phyloP scores from a whole-genome alignment of 148 eudicot species.

The Selenicereus undatus region DNA sequence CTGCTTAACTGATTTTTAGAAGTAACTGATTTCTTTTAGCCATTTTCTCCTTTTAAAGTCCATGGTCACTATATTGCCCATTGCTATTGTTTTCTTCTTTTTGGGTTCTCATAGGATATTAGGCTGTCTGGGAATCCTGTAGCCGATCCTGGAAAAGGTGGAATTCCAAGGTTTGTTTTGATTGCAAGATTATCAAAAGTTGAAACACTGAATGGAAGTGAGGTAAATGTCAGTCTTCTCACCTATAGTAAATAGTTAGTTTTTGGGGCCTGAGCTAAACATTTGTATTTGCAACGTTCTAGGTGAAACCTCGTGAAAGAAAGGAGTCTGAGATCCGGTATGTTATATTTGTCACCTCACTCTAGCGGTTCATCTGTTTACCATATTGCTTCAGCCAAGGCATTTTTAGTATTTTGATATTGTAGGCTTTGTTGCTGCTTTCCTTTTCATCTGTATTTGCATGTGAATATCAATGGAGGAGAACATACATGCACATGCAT shows the following conservation, averaged over 20 bases:
- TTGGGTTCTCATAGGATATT: conserved; percentile 46
- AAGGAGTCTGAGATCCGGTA: conserved; percentile 97
- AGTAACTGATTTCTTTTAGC: too few species aligned
- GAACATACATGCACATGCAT: neutral
- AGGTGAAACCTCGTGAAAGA: conserved; percentile 79
- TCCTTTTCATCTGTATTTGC: neutral
- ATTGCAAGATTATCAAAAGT: conserved; percentile 80
- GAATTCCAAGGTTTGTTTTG: conserved; percentile 74
- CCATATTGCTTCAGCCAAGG: neutral
- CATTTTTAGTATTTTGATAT: neutral
- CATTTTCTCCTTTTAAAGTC: neutral
- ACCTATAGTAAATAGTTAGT: neutral
- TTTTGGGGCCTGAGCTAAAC: conserved; percentile 18
- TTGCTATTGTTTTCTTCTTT: neutral
- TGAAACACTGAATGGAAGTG: conserved; percentile 78
- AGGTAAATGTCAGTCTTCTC: conserved; percentile 44
- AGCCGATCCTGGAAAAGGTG: conserved; percentile 75
- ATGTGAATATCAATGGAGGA: neutral
- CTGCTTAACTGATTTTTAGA: too few species aligned
- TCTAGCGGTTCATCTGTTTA: neutral
- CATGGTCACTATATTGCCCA: neutral
- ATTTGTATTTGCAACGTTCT: conserved; percentile 23
- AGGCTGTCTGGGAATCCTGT: conserved; percentile 86
- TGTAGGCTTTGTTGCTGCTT: neutral
- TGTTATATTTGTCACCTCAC: conserved; percentile 3